Conservation (phyloP, 2,329 filamentous ascomycete genomes). For the Camillea tinctor region DNA sequence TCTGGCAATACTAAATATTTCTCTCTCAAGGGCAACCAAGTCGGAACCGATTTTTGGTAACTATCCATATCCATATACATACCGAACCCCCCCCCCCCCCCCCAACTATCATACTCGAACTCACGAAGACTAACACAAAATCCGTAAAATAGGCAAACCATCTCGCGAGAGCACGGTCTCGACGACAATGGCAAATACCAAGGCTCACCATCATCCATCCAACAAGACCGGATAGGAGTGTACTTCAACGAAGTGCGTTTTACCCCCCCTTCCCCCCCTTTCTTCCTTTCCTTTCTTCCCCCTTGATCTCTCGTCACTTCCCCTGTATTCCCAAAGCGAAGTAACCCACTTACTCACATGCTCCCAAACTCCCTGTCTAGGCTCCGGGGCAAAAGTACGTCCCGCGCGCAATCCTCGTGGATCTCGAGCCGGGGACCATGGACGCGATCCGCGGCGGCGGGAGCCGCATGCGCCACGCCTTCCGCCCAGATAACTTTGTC, state of each 20-base stretch:
- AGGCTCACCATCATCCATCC: conserved; percentile 95
- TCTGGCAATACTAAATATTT: conserved; percentile 27
- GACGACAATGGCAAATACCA: conserved; percentile 98
- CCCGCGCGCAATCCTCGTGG: conserved; percentile 97
- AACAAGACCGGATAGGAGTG: conserved; percentile 99
- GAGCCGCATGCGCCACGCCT: conserved; percentile 95
- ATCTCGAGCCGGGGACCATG: conserved; percentile 99
- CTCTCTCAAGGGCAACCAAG: conserved; percentile 88
- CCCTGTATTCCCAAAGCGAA: conserved; percentile 72
- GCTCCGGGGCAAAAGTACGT: conserved; percentile 99
- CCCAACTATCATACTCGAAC: background rate
- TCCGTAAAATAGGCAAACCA: conserved; percentile 64
- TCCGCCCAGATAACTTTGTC: conserved; percentile 99
- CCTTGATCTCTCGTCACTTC: too few species aligned
- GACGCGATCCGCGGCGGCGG: conserved; percentile 98
- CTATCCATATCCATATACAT: conserved; percentile 1
- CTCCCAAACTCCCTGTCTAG: too few species aligned
- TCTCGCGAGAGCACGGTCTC: conserved; percentile 91
- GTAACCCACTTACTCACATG: too few species aligned
- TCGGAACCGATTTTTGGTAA: conserved; percentile 99
- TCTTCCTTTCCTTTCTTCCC: too few species aligned
- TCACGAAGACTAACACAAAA: conserved; percentile 36
- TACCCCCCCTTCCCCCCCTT: background rate
- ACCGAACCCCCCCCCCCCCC: too few species aligned
- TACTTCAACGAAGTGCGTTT: conserved; percentile 78